A percentile compares a stretch with the other conserved stretches of the same genome.
These are phyloP conservation scores for Mucor piriformis DNA, from an alignment of 371 early-diverging fungal species.

Conservation along the genomic window DNA sequence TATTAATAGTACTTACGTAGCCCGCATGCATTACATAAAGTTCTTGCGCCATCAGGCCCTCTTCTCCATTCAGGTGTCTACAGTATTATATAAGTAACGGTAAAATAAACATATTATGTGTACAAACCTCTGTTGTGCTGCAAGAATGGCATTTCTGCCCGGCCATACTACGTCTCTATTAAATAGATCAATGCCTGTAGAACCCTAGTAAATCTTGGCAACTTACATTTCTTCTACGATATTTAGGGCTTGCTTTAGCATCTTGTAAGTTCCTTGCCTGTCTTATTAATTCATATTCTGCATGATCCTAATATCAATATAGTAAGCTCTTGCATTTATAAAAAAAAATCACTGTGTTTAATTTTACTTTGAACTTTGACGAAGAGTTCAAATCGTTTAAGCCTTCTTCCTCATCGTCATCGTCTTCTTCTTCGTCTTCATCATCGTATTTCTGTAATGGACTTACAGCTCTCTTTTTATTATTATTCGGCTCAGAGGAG, in stretches of 20 bases:
- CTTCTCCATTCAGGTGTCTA: slow-evolving; percentile 72
- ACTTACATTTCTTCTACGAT: slow-evolving; percentile 41
- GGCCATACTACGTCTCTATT: slow-evolving; percentile 37
- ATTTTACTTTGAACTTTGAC: not conserved
- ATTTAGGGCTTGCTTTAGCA: slow-evolving; percentile 25
- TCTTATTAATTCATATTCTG: slow-evolving; percentile 43
- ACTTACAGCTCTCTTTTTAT: not conserved
- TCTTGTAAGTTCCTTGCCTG: slow-evolving; percentile 38
- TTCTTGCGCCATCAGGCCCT: slow-evolving; percentile 69
- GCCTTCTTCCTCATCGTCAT: slow-evolving; percentile 8
- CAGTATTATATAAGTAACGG: not conserved
- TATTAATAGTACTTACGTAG: slow-evolving; percentile 45
- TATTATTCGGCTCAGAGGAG: not conserved
- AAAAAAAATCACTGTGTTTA: too few species aligned
- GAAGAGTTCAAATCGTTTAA: too few species aligned
- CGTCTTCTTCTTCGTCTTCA: slow-evolving; percentile 18
- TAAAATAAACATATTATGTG: not conserved
- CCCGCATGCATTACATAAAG: slow-evolving; percentile 73
- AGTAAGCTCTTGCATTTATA: too few species aligned
- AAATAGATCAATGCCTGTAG: not conserved
- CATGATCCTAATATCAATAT: slow-evolving; percentile 5
- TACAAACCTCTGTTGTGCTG: slow-evolving; percentile 44
- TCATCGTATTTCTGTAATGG: not conserved
- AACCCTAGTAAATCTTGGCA: not conserved
- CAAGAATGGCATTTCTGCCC: slow-evolving; percentile 63